Evolutionary conservation across 441 rosid genomes (phyloP).

Genomic region (Jatropha multifida): DNA sequence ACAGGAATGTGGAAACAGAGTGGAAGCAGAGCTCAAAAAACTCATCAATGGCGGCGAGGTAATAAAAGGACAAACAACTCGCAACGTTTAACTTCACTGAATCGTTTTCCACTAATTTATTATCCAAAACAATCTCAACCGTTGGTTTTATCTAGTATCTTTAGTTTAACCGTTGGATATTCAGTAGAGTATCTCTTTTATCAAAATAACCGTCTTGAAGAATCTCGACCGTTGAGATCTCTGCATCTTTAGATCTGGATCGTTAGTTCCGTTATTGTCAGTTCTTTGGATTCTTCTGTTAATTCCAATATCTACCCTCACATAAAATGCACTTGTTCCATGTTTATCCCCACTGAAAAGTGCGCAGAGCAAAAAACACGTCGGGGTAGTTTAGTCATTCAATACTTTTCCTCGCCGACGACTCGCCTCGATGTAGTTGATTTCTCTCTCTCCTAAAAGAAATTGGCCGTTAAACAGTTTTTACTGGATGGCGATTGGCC

Average conservation of each 20-base stretch:
- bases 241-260: constrained; percentile 60
- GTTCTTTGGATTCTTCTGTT: neutral
- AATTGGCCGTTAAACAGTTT: constrained; percentile 33
- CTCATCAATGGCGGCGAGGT: constrained; percentile 78
- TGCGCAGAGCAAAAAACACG: neutral
- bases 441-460: constrained; percentile 13
- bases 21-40: constrained; percentile 50
- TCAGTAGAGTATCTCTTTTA: constrained; percentile 2
- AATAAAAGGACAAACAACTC: constrained; percentile 11
- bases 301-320: neutral
- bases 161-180: constrained; percentile 30
- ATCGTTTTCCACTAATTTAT: neutral
- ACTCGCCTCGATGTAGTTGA: neutral
- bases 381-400: constrained; percentile 21
- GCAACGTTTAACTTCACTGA: neutral
- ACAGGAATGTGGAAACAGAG: constrained; percentile 55
- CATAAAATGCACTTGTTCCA: neutral
- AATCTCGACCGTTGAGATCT: constrained; percentile 55
- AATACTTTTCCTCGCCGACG: constrained; percentile 16
- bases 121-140: constrained; percentile 36
- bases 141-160: constrained; percentile 16
- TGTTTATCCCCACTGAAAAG: neutral
- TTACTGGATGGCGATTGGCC: constrained; percentile 29
- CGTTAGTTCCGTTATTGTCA: constrained; percentile 53
- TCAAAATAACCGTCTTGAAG: constrained; percentile 25